Percentiles rank a stretch among this genome's conserved stretches.
Evolutionary conservation across 805 yeast genomes (phyloP).

Genomic region (Candida bentonensis): DNA sequence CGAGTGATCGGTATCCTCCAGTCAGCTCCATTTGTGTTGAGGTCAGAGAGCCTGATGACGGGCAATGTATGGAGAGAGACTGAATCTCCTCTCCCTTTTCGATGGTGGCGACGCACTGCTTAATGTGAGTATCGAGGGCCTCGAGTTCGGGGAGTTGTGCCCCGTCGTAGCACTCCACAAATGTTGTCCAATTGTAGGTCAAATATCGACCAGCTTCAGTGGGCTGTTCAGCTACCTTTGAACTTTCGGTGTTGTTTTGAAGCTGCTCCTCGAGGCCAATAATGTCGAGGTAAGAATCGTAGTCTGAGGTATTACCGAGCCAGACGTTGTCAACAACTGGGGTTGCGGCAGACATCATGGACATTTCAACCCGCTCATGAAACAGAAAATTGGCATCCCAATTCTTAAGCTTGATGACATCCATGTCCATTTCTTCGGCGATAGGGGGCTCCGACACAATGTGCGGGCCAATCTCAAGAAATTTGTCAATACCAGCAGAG

Average conservation of each 20-base stretch:
- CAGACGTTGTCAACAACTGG: conserved; percentile 41
- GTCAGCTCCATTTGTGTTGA: conserved; percentile 4
- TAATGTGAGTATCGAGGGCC: conserved; percentile 12
- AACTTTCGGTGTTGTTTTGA: conserved; percentile 1
- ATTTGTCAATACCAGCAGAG: conserved; percentile 9
- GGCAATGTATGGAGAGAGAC: conserved; percentile 33
- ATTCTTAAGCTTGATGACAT: conserved; percentile 15
- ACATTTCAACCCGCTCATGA: conserved; percentile 71
- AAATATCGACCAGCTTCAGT: conserved; percentile 5
- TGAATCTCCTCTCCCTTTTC: neutral
- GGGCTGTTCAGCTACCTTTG: conserved; percentile 1
- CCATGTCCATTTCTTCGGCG: conserved; percentile 6
- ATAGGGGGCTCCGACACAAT: conserved; percentile 13
- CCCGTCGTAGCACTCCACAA: conserved; percentile 21
- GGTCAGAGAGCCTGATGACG: conserved; percentile 74
- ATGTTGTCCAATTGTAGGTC: conserved; percentile 20
- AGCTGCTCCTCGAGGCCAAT: conserved; percentile 1
- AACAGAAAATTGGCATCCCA: conserved; percentile 38
- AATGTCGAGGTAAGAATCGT: conserved; percentile 16
- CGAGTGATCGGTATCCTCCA: conserved; percentile 41
- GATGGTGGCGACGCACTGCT: conserved; percentile 8
- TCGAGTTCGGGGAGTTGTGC: conserved; percentile 13
- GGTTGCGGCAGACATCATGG: conserved; percentile 73
- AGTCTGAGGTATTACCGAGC: conserved; percentile 73
- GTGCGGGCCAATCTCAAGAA: conserved; percentile 11